These are phyloP conservation scores for Dalechampia spathulata DNA, from an alignment of 441 rosid species.

Conservation along the genomic window DNA sequence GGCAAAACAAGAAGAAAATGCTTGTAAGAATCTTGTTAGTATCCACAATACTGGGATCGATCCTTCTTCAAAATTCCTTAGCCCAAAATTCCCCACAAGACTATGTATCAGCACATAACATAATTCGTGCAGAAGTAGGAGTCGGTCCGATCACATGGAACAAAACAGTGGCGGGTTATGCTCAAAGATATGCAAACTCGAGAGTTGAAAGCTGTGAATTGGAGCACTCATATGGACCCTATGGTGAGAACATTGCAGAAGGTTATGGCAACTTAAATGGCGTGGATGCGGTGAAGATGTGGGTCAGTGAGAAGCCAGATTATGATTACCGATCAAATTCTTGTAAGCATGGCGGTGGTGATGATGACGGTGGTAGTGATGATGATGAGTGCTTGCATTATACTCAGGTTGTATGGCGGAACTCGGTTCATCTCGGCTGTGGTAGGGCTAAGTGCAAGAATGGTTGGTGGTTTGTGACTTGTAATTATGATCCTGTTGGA, in stretches of 20 bases:
- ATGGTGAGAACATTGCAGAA: conserved; percentile 44
- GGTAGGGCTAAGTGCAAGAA: conserved; percentile 33
- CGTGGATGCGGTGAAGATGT: conserved; percentile 31
- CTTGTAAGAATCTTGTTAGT: too few relatives aligned
- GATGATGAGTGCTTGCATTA: conserved; percentile 34
- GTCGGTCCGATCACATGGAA: conserved; percentile 41
- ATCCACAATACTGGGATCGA: too few relatives aligned
- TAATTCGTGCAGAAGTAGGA: conserved; percentile 36
- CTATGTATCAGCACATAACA: conserved; percentile 50
- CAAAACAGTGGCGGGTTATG: conserved; percentile 30
- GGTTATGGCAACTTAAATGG: conserved; percentile 13
- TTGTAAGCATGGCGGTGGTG: too few relatives aligned
- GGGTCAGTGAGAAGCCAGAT: conserved; percentile 20
- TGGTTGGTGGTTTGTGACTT: conserved; percentile 14
- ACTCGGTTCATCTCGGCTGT: conserved; percentile 38
- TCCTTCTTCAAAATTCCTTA: too few relatives aligned
- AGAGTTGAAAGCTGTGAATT: conserved; percentile 31
- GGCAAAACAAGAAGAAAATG: too few relatives aligned
- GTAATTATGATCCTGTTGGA: conserved; percentile 29
- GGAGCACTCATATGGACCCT: conserved; percentile 40
- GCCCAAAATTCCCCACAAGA: conserved; percentile 28
- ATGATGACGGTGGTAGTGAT: too few relatives aligned
- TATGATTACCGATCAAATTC: conserved; percentile 30
- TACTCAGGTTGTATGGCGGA: conserved; percentile 48
- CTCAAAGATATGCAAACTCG: conserved; percentile 27